phyloP scores from a whole-genome alignment of 495 filamentous ascomycete species.

The Hypomontagnella monticulosa region DNA sequence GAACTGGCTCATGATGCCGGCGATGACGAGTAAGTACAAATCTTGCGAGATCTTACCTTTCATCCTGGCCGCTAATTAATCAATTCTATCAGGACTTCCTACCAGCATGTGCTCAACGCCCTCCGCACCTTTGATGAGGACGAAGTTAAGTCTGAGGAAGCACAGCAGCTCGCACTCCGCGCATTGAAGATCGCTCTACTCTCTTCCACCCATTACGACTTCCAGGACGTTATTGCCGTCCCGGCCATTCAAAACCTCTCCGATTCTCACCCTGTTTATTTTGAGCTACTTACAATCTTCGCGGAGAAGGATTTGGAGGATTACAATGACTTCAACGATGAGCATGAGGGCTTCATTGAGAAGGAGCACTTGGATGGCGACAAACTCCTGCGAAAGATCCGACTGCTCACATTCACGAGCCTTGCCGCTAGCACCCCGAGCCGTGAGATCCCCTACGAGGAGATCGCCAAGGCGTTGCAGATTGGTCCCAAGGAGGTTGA shows the following conservation, averaged over 20 bases:
- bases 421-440: slow-evolving; percentile 83
- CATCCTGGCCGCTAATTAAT: slow-evolving; percentile 32
- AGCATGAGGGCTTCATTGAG: slow-evolving; percentile 82
- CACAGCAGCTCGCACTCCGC: slow-evolving; percentile 82
- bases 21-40: slow-evolving; percentile 70
- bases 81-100: slow-evolving; percentile 64
- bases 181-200: slow-evolving; percentile 84
- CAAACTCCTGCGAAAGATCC: slow-evolving; percentile 84
- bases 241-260: slow-evolving; percentile 87
- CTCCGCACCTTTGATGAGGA: slow-evolving; percentile 83
- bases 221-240: slow-evolving; percentile 88
- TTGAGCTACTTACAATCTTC: slow-evolving; percentile 94
- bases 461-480: slow-evolving; percentile 83
- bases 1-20: slow-evolving; percentile 79
- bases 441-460: slow-evolving; percentile 83
- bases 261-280: slow-evolving; percentile 81
- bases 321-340: slow-evolving; percentile 90
- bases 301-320: slow-evolving; percentile 91
- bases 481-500: slow-evolving; percentile 85
- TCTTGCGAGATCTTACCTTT: not conserved
- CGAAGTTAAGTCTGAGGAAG: slow-evolving; percentile 72
- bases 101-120: slow-evolving; percentile 83
- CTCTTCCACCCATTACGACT: slow-evolving; percentile 83
- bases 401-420: slow-evolving; percentile 89
- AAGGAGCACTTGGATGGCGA: slow-evolving; percentile 70